Conservation (phyloP, 768 basidiomycete genomes). For the Termitomyces titanicus region DNA sequence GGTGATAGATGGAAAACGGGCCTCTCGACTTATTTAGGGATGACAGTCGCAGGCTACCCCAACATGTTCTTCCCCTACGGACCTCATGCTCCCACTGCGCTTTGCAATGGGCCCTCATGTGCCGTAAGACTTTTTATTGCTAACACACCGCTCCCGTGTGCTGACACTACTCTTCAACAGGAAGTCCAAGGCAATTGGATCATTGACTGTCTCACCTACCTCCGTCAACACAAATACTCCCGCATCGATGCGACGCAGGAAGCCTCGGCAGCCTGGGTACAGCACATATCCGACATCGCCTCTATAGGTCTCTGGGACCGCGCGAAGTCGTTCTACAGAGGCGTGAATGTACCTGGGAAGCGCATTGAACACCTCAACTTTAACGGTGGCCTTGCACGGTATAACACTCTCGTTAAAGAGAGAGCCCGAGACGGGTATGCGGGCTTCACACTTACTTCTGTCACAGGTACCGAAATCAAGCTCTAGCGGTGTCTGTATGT, state of each 20-base stretch:
- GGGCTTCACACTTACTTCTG: too few species aligned
- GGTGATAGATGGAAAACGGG: constrained; percentile 21
- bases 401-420: constrained; percentile 14
- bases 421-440: constrained; percentile 16
- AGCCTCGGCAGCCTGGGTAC: constrained; percentile 11
- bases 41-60: constrained; percentile 17
- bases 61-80: constrained; percentile 26
- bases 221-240: too few species aligned
- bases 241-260: constrained; percentile 11
- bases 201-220: constrained; percentile 15
- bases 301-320: constrained; percentile 11
- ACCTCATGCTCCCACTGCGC: constrained; percentile 22
- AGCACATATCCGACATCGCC: constrained; percentile 11
- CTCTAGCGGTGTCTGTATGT: neutral
- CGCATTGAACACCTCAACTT: constrained; percentile 18
- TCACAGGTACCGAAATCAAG: neutral
- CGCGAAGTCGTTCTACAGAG: constrained; percentile 23
- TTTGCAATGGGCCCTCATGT: constrained; percentile 22
- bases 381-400: constrained; percentile 19
- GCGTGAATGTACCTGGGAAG: constrained; percentile 23
- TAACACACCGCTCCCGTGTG: neutral
- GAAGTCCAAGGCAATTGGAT: constrained; percentile 24
- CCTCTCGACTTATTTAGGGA: constrained; percentile 16
- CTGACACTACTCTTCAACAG: constrained; percentile 3
- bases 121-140: constrained; percentile 12